Conservation (phyloP, 805 yeast species). For the Tetrapisispora namnaoensis region DNA sequence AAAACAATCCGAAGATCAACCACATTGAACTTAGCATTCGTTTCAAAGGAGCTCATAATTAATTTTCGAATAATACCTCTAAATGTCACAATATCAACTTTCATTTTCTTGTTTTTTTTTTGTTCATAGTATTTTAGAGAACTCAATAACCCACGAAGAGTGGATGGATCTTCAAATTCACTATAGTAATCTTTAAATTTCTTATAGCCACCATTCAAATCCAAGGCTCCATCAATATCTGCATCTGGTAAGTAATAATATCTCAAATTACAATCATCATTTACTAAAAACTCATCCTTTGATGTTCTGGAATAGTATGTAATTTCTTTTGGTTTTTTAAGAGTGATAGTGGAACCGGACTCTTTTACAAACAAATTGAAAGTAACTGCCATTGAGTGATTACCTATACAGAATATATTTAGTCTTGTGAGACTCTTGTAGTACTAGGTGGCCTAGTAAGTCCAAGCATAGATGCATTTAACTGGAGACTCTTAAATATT, state of each 20-base stretch:
- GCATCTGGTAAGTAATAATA: constrained; percentile 78
- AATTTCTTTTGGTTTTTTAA: constrained; percentile 81
- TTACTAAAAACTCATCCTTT: constrained; percentile 40
- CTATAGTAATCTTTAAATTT: constrained; percentile 45
- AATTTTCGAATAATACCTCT: constrained; percentile 71
- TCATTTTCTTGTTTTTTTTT: constrained; percentile 33
- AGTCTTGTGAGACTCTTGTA: too few relatives aligned
- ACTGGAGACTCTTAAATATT: not conserved
- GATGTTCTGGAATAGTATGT: constrained; percentile 52
- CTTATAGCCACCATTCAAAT: constrained; percentile 54
- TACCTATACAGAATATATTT: too few relatives aligned
- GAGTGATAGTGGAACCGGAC: constrained; percentile 53
- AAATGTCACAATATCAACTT: constrained; percentile 65
- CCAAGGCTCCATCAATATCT: constrained; percentile 49
- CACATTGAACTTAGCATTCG: constrained; percentile 37
- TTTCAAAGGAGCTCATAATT: constrained; percentile 44
- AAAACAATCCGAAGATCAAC: constrained; percentile 53
- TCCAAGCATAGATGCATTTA: not conserved
- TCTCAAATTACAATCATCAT: constrained; percentile 46
- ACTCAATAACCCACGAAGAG: constrained; percentile 44
- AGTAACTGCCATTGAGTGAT: constrained; percentile 19
- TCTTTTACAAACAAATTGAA: constrained; percentile 29
- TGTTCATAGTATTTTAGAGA: constrained; percentile 52
- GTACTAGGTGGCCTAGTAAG: too few relatives aligned
- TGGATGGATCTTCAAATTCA: constrained; percentile 36